Percentiles rank a stretch among this genome's conserved stretches.
Conservation (phyloP, 441 rosid genomes). For the Croton laevigatus region DNA sequence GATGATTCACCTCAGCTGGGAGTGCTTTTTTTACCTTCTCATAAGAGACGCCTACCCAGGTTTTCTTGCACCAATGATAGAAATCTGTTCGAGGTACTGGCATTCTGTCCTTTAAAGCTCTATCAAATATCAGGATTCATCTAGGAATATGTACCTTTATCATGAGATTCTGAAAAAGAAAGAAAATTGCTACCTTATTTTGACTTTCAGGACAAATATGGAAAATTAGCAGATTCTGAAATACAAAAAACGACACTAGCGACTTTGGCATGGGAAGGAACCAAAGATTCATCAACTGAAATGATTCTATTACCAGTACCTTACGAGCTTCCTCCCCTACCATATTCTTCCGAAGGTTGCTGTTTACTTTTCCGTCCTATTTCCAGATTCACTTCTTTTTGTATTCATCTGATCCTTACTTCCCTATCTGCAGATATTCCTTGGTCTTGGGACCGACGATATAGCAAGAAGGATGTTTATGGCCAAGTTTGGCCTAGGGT, state of each 20-base stretch:
- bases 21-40: slow-evolving; percentile 55
- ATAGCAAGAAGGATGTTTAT: slow-evolving; percentile 74
- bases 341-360: slow-evolving; percentile 68
- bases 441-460: slow-evolving; percentile 89
- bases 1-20: slow-evolving; percentile 54
- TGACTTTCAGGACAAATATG: slow-evolving; percentile 28
- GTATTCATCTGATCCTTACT: slow-evolving; percentile 17
- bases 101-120: background rate
- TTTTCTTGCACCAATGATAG: slow-evolving; percentile 60
- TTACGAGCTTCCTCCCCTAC: slow-evolving; percentile 77
- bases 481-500: slow-evolving; percentile 84
- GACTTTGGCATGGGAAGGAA: slow-evolving; percentile 65
- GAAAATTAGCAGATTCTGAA: slow-evolving; percentile 22
- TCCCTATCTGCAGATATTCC: slow-evolving; percentile 61
- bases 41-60: slow-evolving; percentile 24
- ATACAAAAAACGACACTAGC: slow-evolving; percentile 43
- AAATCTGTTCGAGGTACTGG: slow-evolving; percentile 35
- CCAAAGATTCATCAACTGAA: slow-evolving; percentile 35
- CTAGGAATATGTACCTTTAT: background rate
- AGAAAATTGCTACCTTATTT: background rate
- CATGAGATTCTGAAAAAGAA: background rate
- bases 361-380: background rate
- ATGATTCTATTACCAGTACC: slow-evolving; percentile 68
- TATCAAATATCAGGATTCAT: background rate
- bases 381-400: background rate